phyloP scores from a whole-genome alignment of 1,284 basidiomycete genomes.

The Schizophyllum amplum region DNA sequence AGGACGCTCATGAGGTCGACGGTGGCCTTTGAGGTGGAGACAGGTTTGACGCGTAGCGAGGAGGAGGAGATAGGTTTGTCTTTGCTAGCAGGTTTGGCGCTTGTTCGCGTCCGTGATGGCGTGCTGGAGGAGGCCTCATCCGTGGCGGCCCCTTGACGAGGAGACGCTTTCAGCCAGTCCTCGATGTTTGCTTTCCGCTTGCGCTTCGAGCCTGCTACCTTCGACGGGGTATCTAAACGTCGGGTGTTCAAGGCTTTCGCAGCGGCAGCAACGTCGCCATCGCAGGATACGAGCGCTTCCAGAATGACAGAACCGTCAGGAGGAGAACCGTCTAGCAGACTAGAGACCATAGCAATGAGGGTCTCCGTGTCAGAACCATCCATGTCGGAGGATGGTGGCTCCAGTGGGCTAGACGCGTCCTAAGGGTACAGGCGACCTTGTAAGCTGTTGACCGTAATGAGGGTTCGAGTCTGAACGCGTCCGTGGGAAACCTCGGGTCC shows the following conservation, averaged over 20 bases:
- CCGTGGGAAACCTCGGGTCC: conserved; percentile 8
- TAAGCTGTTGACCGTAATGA: conserved; percentile 14
- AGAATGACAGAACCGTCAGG: conserved; percentile 38
- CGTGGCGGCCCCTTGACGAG: neutral
- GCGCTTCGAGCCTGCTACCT: neutral
- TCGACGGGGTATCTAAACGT: conserved; percentile 3
- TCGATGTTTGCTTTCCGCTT: conserved; percentile 27
- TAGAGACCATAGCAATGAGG: conserved; percentile 57
- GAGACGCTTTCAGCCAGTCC: conserved; percentile 39
- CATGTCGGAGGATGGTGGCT: no score
- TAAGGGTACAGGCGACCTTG: no score
- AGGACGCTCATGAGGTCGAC: conserved; percentile 50
- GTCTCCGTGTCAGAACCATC: conserved; percentile 50
- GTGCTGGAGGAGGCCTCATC: neutral
- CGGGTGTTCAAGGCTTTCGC: conserved; percentile 32
- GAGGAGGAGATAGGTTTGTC: neutral
- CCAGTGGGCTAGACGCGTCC: no score
- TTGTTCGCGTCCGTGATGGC: neutral
- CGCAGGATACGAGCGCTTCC: conserved; percentile 48
- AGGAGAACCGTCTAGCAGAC: conserved; percentile 37
- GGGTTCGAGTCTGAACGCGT: neutral
- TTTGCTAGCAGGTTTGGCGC: neutral
- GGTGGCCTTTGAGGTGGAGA: conserved; percentile 21
- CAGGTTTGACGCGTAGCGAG: neutral
- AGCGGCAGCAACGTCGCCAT: conserved; percentile 57